phyloP scores from a whole-genome alignment of 805 yeast species.

The Monosporozyma yasuniensis region DNA sequence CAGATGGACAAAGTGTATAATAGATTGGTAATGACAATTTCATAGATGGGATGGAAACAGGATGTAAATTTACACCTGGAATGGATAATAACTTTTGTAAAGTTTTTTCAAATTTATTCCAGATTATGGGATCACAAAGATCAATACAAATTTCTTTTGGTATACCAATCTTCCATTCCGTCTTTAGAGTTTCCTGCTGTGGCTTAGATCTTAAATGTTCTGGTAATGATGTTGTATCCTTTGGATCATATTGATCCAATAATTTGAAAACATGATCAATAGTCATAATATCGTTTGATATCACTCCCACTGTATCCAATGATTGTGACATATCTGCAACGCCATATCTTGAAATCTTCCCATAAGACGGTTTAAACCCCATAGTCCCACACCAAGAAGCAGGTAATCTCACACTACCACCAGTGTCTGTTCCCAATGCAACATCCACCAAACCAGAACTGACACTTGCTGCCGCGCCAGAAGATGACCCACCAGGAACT shows the following conservation, averaged over 20 bases:
- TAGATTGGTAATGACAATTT: slow-evolving; percentile 66
- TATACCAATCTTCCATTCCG: slow-evolving; percentile 51
- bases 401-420: slow-evolving; percentile 91
- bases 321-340: slow-evolving; percentile 89
- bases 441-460: slow-evolving; percentile 56
- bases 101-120: slow-evolving; percentile 32
- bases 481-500: slow-evolving; percentile 78
- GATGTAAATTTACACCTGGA: slow-evolving; percentile 42
- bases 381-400: slow-evolving; percentile 75
- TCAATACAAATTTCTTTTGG: slow-evolving; percentile 56
- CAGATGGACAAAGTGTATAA: slow-evolving; percentile 83
- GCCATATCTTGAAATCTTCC: slow-evolving; percentile 86
- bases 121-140: slow-evolving; percentile 36
- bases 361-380: slow-evolving; percentile 93
- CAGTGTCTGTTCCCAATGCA: slow-evolving; percentile 92
- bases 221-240: slow-evolving; percentile 70
- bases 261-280: slow-evolving; percentile 43
- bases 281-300: slow-evolving; percentile 42
- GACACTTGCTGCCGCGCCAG: slow-evolving; percentile 93
- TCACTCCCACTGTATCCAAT: slow-evolving; percentile 85
- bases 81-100: slow-evolving; percentile 29
- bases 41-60: slow-evolving; percentile 65
- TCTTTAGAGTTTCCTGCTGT: not conserved
- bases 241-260: slow-evolving; percentile 52
- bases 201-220: slow-evolving; percentile 27